Evolutionary conservation across 1,284 basidiomycete species (phyloP).

Genomic region (Boletus smithii): DNA sequence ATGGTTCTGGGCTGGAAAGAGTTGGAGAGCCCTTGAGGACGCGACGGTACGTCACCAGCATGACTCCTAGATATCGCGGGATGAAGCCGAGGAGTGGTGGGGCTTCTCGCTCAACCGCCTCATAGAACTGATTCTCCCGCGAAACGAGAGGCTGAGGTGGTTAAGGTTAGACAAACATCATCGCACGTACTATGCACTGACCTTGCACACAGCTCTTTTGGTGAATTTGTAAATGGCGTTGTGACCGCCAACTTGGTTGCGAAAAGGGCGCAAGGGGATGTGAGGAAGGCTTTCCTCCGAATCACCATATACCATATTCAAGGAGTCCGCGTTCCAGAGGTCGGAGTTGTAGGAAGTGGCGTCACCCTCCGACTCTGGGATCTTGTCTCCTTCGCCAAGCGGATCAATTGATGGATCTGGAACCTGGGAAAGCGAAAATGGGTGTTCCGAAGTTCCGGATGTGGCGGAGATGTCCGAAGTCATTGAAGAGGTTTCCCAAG

Average conservation of each 20-base stretch:
- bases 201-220: conserved; percentile 97
- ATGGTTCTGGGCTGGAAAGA: conserved; percentile 20
- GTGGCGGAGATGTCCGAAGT: conserved; percentile 58
- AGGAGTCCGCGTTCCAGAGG: conserved; percentile 41
- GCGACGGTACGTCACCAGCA: conserved; percentile 93
- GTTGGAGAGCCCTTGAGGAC: conserved; percentile 48
- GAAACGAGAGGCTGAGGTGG: conserved; percentile 82
- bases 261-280: conserved; percentile 92
- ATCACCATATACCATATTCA: conserved; percentile 42
- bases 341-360: conserved; percentile 8
- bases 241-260: conserved; percentile 97
- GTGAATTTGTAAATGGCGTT: conserved; percentile 98
- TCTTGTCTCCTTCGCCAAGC: conserved; percentile 12
- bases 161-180: conserved; percentile 19
- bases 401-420: conserved; percentile 10
- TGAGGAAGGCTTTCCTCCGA: conserved; percentile 70
- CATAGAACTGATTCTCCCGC: conserved; percentile 97
- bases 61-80: conserved; percentile 95
- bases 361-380: conserved; percentile 24
- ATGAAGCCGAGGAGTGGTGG: conserved; percentile 91
- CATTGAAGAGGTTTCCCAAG: conserved; percentile 67
- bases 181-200: conserved; percentile 37
- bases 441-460: conserved; percentile 29
- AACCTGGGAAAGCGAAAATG: conserved; percentile 21
- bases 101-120: conserved; percentile 90